Evolutionary conservation across 306 rosid genomes (phyloP), one percentile per base, ranked within the genome.

Genomic region (Vicia faba): DNA sequence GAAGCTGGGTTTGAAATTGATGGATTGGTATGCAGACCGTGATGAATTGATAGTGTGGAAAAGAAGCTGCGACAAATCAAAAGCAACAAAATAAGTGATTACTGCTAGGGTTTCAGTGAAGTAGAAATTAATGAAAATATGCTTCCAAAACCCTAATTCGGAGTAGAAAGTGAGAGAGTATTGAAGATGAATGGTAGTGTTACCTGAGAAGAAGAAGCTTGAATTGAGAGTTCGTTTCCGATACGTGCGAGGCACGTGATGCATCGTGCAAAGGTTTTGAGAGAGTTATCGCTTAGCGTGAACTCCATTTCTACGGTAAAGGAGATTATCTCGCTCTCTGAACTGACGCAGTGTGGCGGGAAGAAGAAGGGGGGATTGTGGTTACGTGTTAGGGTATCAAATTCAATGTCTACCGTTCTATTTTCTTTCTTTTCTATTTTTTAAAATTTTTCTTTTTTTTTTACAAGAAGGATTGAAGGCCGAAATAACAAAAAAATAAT

Each of bases 201-300:
- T 65, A 88, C 98, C 89, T 82, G 96, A 68, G 97, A 83, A 36
- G 96, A 68, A 64, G 96, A 87, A 20, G 98, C 91, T 82, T 89
- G 93, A 75, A 92, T 76, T 11, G 84, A 84, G 46, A 92, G 96
- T 61, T 92, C 96, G 53, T 87, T 92, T 4, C 98, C 98, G 39
- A 92, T 70, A 1, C 98, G 93, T 12, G 98, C 85, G 62, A 92
- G 93, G 73, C 96, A 92, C 25, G 96, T 87, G 87, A 92, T 76
- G 75, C 93, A 84, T 51, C 97, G 89, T n/a, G 96, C 78, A 43
- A 89, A 86, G 78, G 88, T 86, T 81, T 84, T 89, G 12, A 89
- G 86, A 51, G 93, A 84, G 71, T 88, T 89, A 19, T 88, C 96
- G 72, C 93, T 85, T 35, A 87, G 57, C 20, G 80, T 69, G 7